Percentiles rank a stretch among this genome's conserved stretches.
These are phyloP conservation scores for Gentiana dahurica DNA, from an alignment of 257 asterid species.

Conservation along the genomic window DNA sequence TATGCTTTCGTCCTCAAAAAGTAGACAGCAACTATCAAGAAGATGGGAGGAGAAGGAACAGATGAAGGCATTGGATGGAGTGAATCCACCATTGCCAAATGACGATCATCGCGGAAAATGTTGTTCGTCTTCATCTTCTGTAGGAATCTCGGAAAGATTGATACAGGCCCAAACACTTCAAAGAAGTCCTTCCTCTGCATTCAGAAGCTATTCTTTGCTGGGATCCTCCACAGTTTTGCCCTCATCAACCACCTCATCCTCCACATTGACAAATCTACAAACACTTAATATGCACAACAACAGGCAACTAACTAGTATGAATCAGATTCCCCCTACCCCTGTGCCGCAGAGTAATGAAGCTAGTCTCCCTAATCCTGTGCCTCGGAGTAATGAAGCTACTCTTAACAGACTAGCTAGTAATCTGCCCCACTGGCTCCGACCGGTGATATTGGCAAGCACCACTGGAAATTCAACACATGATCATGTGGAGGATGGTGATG, in stretches of 20 bases:
- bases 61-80: constrained; percentile 39
- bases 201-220: too few species aligned
- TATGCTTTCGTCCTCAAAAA: constrained; percentile 65
- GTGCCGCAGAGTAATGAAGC: too few species aligned
- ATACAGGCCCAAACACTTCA: constrained; percentile 9
- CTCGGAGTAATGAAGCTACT: too few species aligned
- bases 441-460: constrained; percentile 52
- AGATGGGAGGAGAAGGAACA: constrained; percentile 90
- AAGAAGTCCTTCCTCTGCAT: too few species aligned
- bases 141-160: constrained; percentile 65
- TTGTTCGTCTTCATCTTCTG: constrained; percentile 27
- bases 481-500: constrained; percentile 36
- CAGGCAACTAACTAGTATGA: too few species aligned
- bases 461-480: constrained; percentile 30
- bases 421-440: constrained; percentile 97
- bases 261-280: too few species aligned
- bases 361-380: too few species aligned
- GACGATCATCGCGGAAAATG: constrained; percentile 31
- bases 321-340: too few species aligned
- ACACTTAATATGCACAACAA: not conserved
- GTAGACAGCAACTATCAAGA: constrained; percentile 52
- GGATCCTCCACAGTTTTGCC: too few species aligned
- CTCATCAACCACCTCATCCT: too few species aligned
- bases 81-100: constrained; percentile 36
- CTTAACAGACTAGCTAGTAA: constrained; percentile 1